Base-by-base conservation (phyloP, 1,139 yeast species). In the Saccharomyces pastorianus region DNA sequence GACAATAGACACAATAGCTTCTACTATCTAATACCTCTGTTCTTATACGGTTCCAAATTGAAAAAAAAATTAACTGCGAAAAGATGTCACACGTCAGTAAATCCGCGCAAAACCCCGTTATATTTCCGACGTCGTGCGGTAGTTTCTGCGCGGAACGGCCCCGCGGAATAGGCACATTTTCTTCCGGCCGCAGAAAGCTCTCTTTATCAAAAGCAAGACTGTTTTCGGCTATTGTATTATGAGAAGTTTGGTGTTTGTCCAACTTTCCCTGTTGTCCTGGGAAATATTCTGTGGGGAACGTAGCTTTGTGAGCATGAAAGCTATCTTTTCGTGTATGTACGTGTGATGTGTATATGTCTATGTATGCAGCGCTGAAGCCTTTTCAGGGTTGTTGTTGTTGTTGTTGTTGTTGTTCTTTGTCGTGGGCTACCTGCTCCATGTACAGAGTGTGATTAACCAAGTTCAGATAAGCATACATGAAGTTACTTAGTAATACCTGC, bases 401-500 rank as follows among this genome's bases (percentile, higher is more conserved):
- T 34, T 34, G 42, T 13, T 38, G 23, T 9, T 38, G 44, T 20
- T 38, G 44, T 38, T 38, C 44, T 13, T 38, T 38, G 44, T 64
- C 65, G 49, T 63, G 75, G 47, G 70, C 71, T 54, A 70, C 76
- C 61, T 83, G 88, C 62, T 85, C 90, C 56, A 85, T 71, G 68
- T 84, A 88, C 61, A 85, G 74, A 8, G 90, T 84, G 63, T 90
- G 96, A 70, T 91, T 95, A 56, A 91, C 96, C 71, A 91, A 76
- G 67, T 90, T 91, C 75, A 91, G 78, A 71, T 91, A 91, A 0
- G 96, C 95, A 68, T 91, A 91, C 98, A 91, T 91, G 77, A 91
- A 91, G 70, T 91, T 91, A 52, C 96, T 87, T 61, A 91, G 73
- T 52, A 91, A 71, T 4, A 91, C 98, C 68, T 91, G 98, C 67